A percentile compares a stretch with the other conserved stretches of the same genome.
Conservation (phyloP, 2,329 filamentous ascomycete species). For the Hypomyces rosellus region DNA sequence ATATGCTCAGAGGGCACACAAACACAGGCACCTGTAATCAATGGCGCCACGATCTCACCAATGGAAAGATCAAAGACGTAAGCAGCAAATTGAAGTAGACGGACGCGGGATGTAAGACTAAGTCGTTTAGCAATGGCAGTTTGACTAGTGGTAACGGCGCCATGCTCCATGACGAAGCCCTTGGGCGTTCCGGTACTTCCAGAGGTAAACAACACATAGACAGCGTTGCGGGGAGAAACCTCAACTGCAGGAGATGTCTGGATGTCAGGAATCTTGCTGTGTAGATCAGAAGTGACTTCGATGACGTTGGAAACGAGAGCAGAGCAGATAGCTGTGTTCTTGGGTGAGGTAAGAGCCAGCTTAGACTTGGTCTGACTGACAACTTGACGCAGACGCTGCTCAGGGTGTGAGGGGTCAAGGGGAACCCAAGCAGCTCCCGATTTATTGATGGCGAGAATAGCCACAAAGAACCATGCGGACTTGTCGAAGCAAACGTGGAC, state of each 20-base stretch:
- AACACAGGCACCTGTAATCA: conserved; percentile 3
- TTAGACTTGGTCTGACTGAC: background rate
- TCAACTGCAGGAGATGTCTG: background rate
- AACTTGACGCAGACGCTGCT: conserved; percentile 1
- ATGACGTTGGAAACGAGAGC: background rate
- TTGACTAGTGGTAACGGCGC: background rate
- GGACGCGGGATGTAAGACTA: background rate
- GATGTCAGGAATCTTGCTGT: background rate
- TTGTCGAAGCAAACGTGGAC: conserved; percentile 8
- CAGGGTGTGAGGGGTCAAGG: conserved; percentile 6
- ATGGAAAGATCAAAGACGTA: conserved; percentile 13
- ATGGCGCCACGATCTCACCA: conserved; percentile 6
- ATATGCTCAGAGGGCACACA: conserved; percentile 13
- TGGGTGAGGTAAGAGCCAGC: too few relatives aligned
- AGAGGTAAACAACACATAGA: conserved; percentile 8
- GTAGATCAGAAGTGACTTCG: background rate
- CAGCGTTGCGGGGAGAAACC: background rate
- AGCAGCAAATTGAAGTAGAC: conserved; percentile 13
- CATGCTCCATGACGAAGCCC: conserved; percentile 5
- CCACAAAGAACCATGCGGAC: conserved; percentile 3
- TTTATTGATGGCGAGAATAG: conserved; percentile 7
- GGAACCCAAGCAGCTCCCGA: conserved; percentile 6
- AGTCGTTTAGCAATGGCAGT: background rate
- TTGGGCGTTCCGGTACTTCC: conserved; percentile 9
- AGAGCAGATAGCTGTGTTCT: conserved; percentile 1